Conservation (phyloP, 495 filamentous ascomycete species). For the Penicillium parvum region DNA sequence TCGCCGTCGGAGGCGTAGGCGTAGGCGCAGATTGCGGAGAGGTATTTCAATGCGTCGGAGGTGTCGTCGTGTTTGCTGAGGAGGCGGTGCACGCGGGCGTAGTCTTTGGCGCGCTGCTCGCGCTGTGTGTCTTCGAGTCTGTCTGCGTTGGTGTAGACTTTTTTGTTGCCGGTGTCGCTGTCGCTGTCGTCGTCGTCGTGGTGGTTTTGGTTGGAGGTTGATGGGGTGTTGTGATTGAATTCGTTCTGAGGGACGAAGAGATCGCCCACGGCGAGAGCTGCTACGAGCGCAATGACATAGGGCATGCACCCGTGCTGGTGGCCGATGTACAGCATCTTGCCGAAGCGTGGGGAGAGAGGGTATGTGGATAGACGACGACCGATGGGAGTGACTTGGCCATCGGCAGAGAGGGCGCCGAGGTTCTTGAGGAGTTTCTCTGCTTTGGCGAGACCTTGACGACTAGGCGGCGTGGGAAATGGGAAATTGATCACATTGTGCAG, state of each 20-base stretch:
- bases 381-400: constrained; percentile 69
- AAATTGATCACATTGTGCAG: constrained; percentile 89
- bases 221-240: constrained; percentile 48
- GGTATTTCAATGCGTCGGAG: constrained; percentile 84
- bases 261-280: constrained; percentile 82
- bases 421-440: constrained; percentile 83
- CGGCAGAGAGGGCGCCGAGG: constrained; percentile 60
- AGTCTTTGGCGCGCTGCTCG: constrained; percentile 61
- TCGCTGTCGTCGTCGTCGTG: constrained; percentile 34
- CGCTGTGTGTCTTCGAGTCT: constrained; percentile 63
- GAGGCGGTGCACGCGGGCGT: constrained; percentile 68
- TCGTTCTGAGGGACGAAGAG: constrained; percentile 84
- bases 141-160: constrained; percentile 60
- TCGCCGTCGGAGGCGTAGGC: constrained; percentile 68
- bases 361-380: constrained; percentile 81
- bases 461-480: constrained; percentile 94
- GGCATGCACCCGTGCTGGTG: constrained; percentile 78
- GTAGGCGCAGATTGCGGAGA: constrained; percentile 78
- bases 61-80: constrained; percentile 77
- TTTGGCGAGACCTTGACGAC: constrained; percentile 70
- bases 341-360: constrained; percentile 84
- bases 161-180: constrained; percentile 12
- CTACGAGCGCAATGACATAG: constrained; percentile 84
- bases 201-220: constrained; percentile 10
- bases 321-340: constrained; percentile 84